These are phyloP conservation scores for Cytospora schulzeri DNA, from an alignment of 2,329 filamentous ascomycete species.

Conservation along the genomic window DNA sequence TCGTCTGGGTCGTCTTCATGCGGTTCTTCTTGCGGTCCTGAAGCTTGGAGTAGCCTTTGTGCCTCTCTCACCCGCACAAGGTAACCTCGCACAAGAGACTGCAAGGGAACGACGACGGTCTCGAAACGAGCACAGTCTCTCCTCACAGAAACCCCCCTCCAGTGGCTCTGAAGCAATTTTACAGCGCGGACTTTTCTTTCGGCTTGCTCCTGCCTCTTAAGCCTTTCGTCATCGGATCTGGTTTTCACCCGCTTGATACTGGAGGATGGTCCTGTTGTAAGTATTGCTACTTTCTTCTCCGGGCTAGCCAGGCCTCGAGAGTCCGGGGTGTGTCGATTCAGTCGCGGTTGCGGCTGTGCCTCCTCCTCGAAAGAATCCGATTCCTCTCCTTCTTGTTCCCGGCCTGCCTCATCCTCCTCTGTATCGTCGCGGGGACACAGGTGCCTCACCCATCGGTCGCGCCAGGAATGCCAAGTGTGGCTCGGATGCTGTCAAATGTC, in stretches of 20 bases:
- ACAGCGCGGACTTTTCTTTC: not conserved
- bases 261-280: not conserved
- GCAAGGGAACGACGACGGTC: constrained; percentile 20
- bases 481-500: constrained; percentile 34
- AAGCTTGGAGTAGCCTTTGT: not conserved
- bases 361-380: not conserved
- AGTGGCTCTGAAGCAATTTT: constrained; percentile 12
- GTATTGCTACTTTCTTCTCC: not conserved
- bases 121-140: constrained; percentile 18
- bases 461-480: constrained; percentile 38
- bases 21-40: not conserved
- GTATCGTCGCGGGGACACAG: constrained; percentile 31
- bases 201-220: constrained; percentile 5
- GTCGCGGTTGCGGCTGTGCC: not conserved
- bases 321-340: not conserved
- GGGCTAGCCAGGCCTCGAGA: not conserved
- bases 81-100: constrained; percentile 22
- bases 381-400: constrained; percentile 4
- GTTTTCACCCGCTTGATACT: not conserved
- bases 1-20: not conserved
- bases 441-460: constrained; percentile 36
- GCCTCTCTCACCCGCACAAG: constrained; percentile 15
- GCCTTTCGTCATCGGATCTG: constrained; percentile 13
- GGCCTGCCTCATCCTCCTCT: constrained; percentile 24
- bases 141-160: constrained; percentile 13